These are phyloP conservation scores for Termitomyces sp. DNA, from an alignment of 768 basidiomycete genomes.

Conservation along the genomic window DNA sequence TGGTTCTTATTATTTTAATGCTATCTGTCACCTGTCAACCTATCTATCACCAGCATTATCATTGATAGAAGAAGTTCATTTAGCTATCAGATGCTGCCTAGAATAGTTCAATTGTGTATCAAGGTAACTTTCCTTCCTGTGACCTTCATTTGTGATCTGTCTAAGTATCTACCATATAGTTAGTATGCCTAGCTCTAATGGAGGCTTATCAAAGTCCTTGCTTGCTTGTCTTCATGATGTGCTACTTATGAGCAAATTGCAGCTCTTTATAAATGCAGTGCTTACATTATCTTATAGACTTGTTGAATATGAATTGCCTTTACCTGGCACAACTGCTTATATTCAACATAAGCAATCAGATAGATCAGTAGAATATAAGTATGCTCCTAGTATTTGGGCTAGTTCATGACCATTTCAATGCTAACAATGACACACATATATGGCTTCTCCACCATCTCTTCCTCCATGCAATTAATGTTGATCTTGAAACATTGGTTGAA, in stretches of 20 bases:
- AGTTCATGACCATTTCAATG: conserved; percentile 17
- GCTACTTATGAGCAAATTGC: conserved; percentile 7
- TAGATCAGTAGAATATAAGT: conserved; percentile 5
- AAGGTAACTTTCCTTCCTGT: too few relatives aligned
- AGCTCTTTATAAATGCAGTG: conserved; percentile 4
- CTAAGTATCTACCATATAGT: too few relatives aligned
- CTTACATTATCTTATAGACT: conserved; percentile 12
- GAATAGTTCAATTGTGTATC: too few relatives aligned
- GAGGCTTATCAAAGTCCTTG: too few relatives aligned
- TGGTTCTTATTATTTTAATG: too few relatives aligned
- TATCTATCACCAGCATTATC: too few relatives aligned
- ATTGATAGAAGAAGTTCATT: too few relatives aligned
- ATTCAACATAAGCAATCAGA: conserved; percentile 4
- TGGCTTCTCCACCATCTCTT: conserved; percentile 38
- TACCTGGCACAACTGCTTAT: conserved; percentile 15
- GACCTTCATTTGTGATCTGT: too few relatives aligned
- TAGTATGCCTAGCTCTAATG: too few relatives aligned
- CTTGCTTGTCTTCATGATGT: conserved; percentile 4
- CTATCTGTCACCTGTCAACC: too few relatives aligned
- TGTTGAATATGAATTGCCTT: conserved; percentile 12
- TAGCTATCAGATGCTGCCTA: too few relatives aligned
- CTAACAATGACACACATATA: conserved; percentile 22
- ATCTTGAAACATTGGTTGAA: conserved; percentile 24
- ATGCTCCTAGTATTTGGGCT: conserved; percentile 6
- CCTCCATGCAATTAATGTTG: conserved; percentile 23